Base-by-base conservation (phyloP, 2,329 filamentous ascomycete species). In the Pseudocercospora ulei region DNA sequence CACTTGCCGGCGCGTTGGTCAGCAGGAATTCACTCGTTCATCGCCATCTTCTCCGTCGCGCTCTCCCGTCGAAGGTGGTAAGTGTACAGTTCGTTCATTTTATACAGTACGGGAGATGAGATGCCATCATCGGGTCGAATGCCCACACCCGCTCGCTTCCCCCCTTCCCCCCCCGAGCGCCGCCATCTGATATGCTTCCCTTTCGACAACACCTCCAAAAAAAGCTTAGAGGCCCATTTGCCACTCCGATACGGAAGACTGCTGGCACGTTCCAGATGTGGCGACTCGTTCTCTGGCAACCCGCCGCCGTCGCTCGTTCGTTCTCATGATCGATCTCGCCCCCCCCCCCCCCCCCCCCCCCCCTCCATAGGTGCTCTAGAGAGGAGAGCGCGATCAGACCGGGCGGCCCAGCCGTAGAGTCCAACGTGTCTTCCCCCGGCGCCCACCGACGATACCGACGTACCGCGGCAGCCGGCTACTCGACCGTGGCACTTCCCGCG, bases 401-500 rank as follows among this genome's bases (percentile, higher is more conserved):
- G 28, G 5, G 28, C 6, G 18, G n/a, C 20, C 11, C 4, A n/a
- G n/a, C n/a, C n/a, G n/a, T n/a, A n/a, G n/a, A n/a, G n/a, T n/a
- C n/a, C n/a, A n/a, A n/a, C n/a, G 23, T n/a, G 23, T n/a, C 23
- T 12, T 25, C 23, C 23, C 23, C 23, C 12, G 23, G 23, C 12
- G 13, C 13, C 6, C 4, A 24, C 23, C 7, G 22, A 7, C 29
- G 29, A 19, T 31, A 17, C 7, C 8, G 29, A 31, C 12, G 9
- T 3, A 14, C 4, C 3, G 3, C 31, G 19, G 8, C 13, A 17
- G 13, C 33, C 20, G 18, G 7, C 39, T 56, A 59, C 48, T 59
- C 56, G 39, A 59, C 55, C 19, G 34, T 54, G 18, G 43, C 47
- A 7, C 49, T 54, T 29, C 52, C 54, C 17, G 53, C 48, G 29